Evolutionary conservation across 495 filamentous ascomycete genomes (phyloP).

Genomic region (Endocarpon pusillum): DNA sequence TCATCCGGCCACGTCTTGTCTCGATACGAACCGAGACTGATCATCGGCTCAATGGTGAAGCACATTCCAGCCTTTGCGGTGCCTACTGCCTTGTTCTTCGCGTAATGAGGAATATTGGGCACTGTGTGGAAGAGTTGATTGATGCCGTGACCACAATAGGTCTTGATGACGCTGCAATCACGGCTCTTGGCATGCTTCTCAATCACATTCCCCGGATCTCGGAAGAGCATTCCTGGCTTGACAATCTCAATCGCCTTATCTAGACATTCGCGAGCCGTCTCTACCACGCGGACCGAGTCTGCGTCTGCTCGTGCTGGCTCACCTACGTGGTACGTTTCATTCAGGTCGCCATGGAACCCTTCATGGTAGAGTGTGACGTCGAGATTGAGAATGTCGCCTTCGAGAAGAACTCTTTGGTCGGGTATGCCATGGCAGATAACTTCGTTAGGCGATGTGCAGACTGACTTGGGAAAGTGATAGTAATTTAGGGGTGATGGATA

Average conservation of each 20-base stretch:
- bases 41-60: slow-evolving; percentile 90
- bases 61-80: slow-evolving; percentile 79
- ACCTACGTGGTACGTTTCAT: slow-evolving; percentile 86
- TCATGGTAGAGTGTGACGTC: slow-evolving; percentile 78
- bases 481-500: slow-evolving; percentile 97
- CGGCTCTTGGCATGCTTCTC: slow-evolving; percentile 70
- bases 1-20: slow-evolving; percentile 84
- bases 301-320: slow-evolving; percentile 55
- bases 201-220: slow-evolving; percentile 68
- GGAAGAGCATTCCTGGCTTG: slow-evolving; percentile 73
- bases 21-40: slow-evolving; percentile 60
- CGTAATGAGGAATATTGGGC: slow-evolving; percentile 77
- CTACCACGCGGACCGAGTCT: slow-evolving; percentile 70
- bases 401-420: slow-evolving; percentile 56
- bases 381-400: slow-evolving; percentile 81
- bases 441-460: slow-evolving; percentile 92
- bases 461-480: slow-evolving; percentile 89
- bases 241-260: slow-evolving; percentile 71
- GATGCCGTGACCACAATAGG: slow-evolving; percentile 83
- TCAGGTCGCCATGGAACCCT: slow-evolving; percentile 76
- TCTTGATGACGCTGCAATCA: slow-evolving; percentile 67
- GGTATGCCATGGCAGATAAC: slow-evolving; percentile 92
- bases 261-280: slow-evolving; percentile 64
- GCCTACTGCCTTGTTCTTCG: slow-evolving; percentile 79
- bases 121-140: slow-evolving; percentile 72